phyloP scores from a whole-genome alignment of 192 early-diverging fungal genomes.

The Entomortierella parvispora region DNA sequence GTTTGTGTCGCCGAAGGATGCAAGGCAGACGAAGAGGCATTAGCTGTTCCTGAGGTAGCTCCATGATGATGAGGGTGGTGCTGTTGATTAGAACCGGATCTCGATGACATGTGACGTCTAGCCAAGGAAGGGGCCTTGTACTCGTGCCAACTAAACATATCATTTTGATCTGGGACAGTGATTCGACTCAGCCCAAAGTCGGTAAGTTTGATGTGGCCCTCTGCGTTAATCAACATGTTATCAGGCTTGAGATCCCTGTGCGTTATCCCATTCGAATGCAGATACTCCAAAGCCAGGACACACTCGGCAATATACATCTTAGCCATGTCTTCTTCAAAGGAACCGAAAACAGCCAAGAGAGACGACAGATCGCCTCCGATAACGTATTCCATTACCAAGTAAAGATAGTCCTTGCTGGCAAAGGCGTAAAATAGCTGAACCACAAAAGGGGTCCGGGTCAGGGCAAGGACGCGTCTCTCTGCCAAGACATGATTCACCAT shows the following conservation, averaged over 20 bases:
- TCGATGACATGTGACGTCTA: constrained; percentile 14
- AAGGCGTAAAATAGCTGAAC: constrained; percentile 96
- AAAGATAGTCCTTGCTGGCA: constrained; percentile 87
- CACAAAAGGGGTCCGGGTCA: constrained; percentile 85
- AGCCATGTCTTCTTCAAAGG: constrained; percentile 83
- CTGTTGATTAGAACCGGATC: not conserved
- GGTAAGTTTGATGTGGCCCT: constrained; percentile 93
- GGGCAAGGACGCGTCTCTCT: constrained; percentile 84
- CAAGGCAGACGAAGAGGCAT: no score
- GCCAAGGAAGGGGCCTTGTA: constrained; percentile 36
- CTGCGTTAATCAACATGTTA: constrained; percentile 86
- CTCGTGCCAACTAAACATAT: constrained; percentile 43
- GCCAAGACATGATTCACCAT: constrained; percentile 94
- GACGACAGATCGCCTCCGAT: constrained; percentile 89
- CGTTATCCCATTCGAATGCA: constrained; percentile 90
- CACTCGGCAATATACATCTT: constrained; percentile 93
- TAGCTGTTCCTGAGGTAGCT: not conserved
- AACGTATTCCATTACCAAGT: constrained; percentile 93
- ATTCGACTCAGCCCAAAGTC: constrained; percentile 96
- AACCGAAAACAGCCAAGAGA: constrained; percentile 76
- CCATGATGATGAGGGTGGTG: not conserved
- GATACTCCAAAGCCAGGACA: constrained; percentile 87
- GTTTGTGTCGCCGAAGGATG: not conserved
- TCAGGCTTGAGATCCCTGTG: constrained; percentile 87
- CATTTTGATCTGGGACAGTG: constrained; percentile 64